Evolutionary conservation across 257 asterid genomes (phyloP).

Genomic region (Solanum pimpinellifolium): DNA sequence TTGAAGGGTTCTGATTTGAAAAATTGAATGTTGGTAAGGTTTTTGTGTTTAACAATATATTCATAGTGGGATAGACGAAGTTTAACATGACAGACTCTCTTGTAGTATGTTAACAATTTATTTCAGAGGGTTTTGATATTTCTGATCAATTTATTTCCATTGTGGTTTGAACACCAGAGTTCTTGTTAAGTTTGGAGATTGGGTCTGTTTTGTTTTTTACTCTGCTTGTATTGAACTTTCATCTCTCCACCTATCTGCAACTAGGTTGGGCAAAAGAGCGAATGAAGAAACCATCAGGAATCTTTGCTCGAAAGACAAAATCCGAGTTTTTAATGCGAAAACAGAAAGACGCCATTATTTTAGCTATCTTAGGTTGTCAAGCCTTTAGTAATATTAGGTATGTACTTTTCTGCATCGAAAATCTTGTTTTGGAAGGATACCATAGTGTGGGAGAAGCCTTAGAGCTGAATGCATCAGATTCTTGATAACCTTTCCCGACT

Average conservation of each 20-base stretch:
- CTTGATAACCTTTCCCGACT: not conserved
- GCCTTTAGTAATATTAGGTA: not conserved
- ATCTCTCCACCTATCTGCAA: not conserved
- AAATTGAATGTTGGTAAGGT: not conserved
- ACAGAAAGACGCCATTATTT: not conserved
- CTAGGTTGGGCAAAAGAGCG: not conserved
- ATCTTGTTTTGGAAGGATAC: not conserved
- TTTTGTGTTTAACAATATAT: not conserved
- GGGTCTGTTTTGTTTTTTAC: not conserved
- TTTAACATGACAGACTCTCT: not conserved
- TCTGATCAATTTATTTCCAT: not conserved
- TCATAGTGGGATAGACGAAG: not conserved
- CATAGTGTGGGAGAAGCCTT: not conserved
- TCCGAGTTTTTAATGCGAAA: not conserved
- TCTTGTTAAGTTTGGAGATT: not conserved
- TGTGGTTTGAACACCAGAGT: not conserved
- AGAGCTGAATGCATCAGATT: not conserved
- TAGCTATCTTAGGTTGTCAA: not conserved
- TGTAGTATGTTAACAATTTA: not conserved
- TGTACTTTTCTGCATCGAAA: not conserved
- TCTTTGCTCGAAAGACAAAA: not conserved
- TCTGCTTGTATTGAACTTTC: not conserved
- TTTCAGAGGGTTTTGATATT: not conserved
- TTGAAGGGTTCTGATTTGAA: not conserved
- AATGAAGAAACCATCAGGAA: not conserved